Percentiles rank a stretch among this genome's conserved stretches.
Conservation (phyloP, 441 rosid genomes). For the Jatropha podagrica region DNA sequence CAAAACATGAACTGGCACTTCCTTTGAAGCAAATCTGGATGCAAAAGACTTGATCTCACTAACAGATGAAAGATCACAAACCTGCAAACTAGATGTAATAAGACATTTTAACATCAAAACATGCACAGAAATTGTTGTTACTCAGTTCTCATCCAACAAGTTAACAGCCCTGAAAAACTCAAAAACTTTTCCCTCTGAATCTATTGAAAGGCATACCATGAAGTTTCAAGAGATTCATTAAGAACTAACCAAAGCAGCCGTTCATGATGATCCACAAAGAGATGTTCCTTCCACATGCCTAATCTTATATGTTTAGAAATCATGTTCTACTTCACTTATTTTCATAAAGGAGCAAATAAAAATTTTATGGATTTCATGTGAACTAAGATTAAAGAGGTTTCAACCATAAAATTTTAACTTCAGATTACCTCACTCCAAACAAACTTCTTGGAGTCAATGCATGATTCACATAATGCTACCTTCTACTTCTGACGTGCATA, state of each 20-base stretch:
- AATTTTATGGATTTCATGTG: background rate
- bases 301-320: background rate
- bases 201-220: background rate
- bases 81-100: conserved; percentile 46
- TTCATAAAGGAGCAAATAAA: background rate
- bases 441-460: background rate
- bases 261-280: background rate
- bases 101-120: conserved; percentile 18
- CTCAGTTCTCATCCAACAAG: background rate
- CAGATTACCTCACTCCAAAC: background rate
- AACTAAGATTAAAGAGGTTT: background rate
- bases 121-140: background rate
- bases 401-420: background rate
- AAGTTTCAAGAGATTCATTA: background rate
- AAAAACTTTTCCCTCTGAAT: background rate
- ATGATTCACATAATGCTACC: background rate
- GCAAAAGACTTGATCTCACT: conserved; percentile 74
- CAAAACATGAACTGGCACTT: conserved; percentile 78
- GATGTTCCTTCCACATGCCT: background rate
- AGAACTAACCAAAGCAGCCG: background rate
- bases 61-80: conserved; percentile 82
- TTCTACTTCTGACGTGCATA: no score
- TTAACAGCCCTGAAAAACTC: background rate
- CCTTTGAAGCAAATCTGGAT: conserved; percentile 67
- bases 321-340: background rate